Base-by-base conservation (phyloP, 1,284 basidiomycete genomes). In the Leccinum solheimii region DNA sequence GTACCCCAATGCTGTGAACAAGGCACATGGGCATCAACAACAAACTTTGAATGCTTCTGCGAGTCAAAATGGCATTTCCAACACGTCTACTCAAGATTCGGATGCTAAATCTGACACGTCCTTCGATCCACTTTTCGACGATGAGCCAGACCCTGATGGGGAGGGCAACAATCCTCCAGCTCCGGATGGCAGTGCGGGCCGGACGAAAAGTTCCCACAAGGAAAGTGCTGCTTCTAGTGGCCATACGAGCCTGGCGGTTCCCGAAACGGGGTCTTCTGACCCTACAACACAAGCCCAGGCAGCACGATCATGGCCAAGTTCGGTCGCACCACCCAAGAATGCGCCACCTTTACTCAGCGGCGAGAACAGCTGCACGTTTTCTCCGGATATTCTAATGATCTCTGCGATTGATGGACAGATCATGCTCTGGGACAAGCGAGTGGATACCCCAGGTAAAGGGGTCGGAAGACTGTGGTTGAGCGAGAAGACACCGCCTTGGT, bases 401-500 rank as follows among this genome's bases (percentile, higher is more conserved):
- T 90, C 91, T 27, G 90, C 90, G 8, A 90, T 98, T 65, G 95
- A 98, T 68, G 97, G 97, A 1, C 94, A 97, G 72, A 86, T 97
- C 19, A 86, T 96, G 40, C 75, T 99, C 7, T 97, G 95, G 89
- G 97, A 99, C 72, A 84, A 88, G 66, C 81, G 97, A 62, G 86
- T 87, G 36, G 80, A 86, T 53, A 78, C 81, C 1, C 77, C 82
- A 32, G 86, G 88, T 32, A 76, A 75, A 34, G 91, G 92, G 5
- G 92, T 97, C 1, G 94, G 94, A 23, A 81, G 94, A 60, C 77
- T 98, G 51, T 87, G 90, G 80, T 86, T 95, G 77, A 92, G 89
- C 66, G 92, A 94, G 64, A 93, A 91, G 75, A 94, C 94, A 10
- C 94, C 95, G 23, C 96, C 96, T 1, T 98, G 96, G 96, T 97